Evolutionary conservation across 1,284 basidiomycete genomes (phyloP), one percentile per base, ranked within the genome.

Genomic region (Heterobasidion occidentale): DNA sequence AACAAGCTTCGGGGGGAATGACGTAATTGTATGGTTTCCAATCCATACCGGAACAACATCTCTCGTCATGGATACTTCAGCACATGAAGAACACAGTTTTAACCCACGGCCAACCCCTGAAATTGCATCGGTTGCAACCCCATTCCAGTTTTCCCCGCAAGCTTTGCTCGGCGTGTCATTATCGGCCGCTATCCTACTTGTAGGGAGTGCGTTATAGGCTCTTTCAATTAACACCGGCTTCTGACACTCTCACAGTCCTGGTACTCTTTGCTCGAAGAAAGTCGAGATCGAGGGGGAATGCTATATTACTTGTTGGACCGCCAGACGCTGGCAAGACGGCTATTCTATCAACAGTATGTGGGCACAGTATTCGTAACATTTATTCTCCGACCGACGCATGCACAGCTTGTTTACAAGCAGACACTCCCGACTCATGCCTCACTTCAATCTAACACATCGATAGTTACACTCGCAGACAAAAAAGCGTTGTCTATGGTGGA

Each of bases 261-360:
- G 57, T 79, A 17, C 62, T 79, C 36, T 68, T 79, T 27, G 70
- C 68, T 45, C 72, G 71, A 53, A 72, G 72, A 57, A 80, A 71
- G 60, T 74, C 78, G 3, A 71, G 68, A 46, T 70, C 76, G 3
- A 73, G 69, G 65, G 83, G 84, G 42, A 80, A 79, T 66, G 70
- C 77, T 12, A 65, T 92, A 7, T 69, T 92, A 5, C 71, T 92
- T 19, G 76, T 87, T 12, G 89, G 90, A 2, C 74, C 83, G 48
- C 77, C 83, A 5, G 88, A 90, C 67, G 77, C 81, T 2, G 89
- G 89, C 35, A 92, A 92, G 71, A 90, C 90, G 2, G 77, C 88
- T 19, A 83, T 92, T 38, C 59, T 81, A 46, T 75, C 77, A 48
- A 71, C 74, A 55, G 80, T 83, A 58, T 63, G 79, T 48, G 35